phyloP scores from a whole-genome alignment of 2,329 filamentous ascomycete species.

The Chalaropsis thielavioides region DNA sequence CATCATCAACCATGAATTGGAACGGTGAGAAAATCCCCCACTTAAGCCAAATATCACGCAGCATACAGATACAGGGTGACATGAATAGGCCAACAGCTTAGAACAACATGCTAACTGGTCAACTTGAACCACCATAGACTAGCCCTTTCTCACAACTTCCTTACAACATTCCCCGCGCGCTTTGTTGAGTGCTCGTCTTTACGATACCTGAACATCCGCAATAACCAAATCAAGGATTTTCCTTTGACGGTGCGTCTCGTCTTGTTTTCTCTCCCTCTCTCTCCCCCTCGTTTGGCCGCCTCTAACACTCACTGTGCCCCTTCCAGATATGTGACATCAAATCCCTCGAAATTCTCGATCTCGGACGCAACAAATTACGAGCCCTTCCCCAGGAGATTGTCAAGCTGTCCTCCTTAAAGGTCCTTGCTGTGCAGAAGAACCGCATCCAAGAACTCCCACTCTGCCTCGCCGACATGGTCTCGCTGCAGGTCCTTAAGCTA shows the following conservation, averaged over 20 bases:
- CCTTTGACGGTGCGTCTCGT: constrained; percentile 36
- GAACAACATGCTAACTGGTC: not conserved
- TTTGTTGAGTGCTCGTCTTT: constrained; percentile 65
- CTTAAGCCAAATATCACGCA: too few species aligned
- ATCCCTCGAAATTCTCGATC: constrained; percentile 80
- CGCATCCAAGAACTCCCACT: constrained; percentile 70
- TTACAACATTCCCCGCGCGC: constrained; percentile 52
- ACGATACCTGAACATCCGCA: constrained; percentile 66
- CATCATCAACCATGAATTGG: constrained; percentile 58
- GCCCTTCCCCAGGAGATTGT: constrained; percentile 65
- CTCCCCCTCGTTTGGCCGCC: not conserved
- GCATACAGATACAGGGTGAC: too few species aligned
- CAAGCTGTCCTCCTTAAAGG: constrained; percentile 71
- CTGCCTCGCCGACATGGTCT: constrained; percentile 78
- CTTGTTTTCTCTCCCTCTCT: constrained; percentile 9
- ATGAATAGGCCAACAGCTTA: too few species aligned
- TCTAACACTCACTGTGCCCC: not conserved
- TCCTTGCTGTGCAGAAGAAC: constrained; percentile 77
- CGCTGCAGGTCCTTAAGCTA: constrained; percentile 76
- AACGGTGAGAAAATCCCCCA: constrained; percentile 38
- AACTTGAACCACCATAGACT: constrained; percentile 36
- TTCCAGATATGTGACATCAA: constrained; percentile 67
- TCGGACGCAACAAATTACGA: constrained; percentile 75
- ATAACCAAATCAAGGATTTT: constrained; percentile 55
- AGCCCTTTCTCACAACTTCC: constrained; percentile 66